phyloP scores from a whole-genome alignment of 106 monocot genomes.

The Amphibolis antarctica region DNA sequence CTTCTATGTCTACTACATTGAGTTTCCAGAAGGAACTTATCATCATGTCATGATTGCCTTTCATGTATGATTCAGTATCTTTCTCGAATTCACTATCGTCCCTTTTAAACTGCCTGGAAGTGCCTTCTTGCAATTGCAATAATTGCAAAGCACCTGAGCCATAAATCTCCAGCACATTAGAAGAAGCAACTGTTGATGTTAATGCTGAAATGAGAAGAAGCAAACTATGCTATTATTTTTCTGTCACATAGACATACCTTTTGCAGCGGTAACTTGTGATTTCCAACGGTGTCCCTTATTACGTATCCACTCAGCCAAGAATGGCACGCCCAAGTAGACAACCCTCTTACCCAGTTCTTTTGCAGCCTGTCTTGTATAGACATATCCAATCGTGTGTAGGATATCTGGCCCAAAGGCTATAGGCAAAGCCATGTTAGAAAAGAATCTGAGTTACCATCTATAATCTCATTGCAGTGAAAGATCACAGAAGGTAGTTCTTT shows the following conservation, averaged over 20 bases:
- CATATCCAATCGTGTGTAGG: slow-evolving; percentile 66
- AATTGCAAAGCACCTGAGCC: slow-evolving; percentile 61
- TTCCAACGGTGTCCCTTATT: slow-evolving; percentile 75
- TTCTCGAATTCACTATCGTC: slow-evolving; percentile 29
- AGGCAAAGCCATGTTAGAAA: neutral
- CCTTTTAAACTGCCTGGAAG: slow-evolving; percentile 38
- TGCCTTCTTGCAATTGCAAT: slow-evolving; percentile 73
- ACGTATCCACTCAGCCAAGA: slow-evolving; percentile 71
- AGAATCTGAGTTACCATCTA: neutral
- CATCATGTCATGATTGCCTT: slow-evolving; percentile 58
- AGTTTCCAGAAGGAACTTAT: slow-evolving; percentile 76
- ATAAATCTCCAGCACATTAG: neutral
- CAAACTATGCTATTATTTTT: slow-evolving; percentile 2
- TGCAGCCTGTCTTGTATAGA: slow-evolving; percentile 72
- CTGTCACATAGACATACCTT: slow-evolving; percentile 34
- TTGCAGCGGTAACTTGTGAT: slow-evolving; percentile 79
- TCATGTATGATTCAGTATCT: slow-evolving; percentile 44
- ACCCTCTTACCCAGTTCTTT: slow-evolving; percentile 77
- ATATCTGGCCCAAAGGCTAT: slow-evolving; percentile 67
- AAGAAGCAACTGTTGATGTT: too few relatives aligned
- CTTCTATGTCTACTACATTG: slow-evolving; percentile 83
- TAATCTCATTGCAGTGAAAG: neutral
- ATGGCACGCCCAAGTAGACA: slow-evolving; percentile 69
- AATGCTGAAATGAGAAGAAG: neutral
- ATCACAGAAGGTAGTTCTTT: too few relatives aligned